These are phyloP conservation scores for Orobanche coerulescens DNA, from an alignment of 257 asterid species.

Conservation along the genomic window DNA sequence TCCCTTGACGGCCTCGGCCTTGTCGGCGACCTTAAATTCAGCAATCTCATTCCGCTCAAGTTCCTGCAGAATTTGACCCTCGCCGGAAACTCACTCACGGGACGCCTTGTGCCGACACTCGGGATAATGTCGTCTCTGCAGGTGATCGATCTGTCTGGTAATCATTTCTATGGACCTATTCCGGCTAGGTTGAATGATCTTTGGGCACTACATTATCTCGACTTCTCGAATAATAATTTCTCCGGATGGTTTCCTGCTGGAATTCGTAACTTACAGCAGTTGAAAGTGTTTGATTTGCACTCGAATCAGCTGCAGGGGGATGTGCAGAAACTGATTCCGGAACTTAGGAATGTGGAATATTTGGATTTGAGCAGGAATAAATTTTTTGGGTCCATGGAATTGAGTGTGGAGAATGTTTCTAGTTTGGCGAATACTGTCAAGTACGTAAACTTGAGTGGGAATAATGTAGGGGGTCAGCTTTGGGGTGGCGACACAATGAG, in stretches of 20 bases:
- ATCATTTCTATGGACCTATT: slow-evolving; percentile 67
- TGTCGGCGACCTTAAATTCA: slow-evolving; percentile 64
- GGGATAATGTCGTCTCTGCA: slow-evolving; percentile 58
- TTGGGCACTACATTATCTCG: slow-evolving; percentile 55
- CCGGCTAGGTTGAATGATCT: slow-evolving; percentile 56
- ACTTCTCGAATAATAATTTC: slow-evolving; percentile 58
- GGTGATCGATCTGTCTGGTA: slow-evolving; percentile 67
- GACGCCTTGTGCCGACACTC: slow-evolving; percentile 71
- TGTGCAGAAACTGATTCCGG: slow-evolving; percentile 39
- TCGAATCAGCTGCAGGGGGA: slow-evolving; percentile 54
- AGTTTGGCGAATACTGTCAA: slow-evolving; percentile 61
- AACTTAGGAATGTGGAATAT: slow-evolving; percentile 56
- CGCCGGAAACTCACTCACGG: slow-evolving; percentile 62
- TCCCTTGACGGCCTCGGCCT: slow-evolving; percentile 50
- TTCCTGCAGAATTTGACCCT: slow-evolving; percentile 53
- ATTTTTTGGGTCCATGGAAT: slow-evolving; percentile 49
- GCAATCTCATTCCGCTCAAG: slow-evolving; percentile 50
- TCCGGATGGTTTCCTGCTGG: slow-evolving; percentile 55
- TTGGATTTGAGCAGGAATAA: slow-evolving; percentile 69
- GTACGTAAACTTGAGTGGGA: slow-evolving; percentile 57
- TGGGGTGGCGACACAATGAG: slow-evolving; percentile 41
- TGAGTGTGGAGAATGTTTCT: slow-evolving; percentile 48
- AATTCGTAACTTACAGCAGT: slow-evolving; percentile 61
- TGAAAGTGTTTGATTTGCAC: slow-evolving; percentile 68
- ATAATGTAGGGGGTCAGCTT: slow-evolving; percentile 49